Percentiles rank a stretch among this genome's conserved stretches.
phyloP scores from a whole-genome alignment of 352 stramenopile species.

The Globisporangium spinosum region DNA sequence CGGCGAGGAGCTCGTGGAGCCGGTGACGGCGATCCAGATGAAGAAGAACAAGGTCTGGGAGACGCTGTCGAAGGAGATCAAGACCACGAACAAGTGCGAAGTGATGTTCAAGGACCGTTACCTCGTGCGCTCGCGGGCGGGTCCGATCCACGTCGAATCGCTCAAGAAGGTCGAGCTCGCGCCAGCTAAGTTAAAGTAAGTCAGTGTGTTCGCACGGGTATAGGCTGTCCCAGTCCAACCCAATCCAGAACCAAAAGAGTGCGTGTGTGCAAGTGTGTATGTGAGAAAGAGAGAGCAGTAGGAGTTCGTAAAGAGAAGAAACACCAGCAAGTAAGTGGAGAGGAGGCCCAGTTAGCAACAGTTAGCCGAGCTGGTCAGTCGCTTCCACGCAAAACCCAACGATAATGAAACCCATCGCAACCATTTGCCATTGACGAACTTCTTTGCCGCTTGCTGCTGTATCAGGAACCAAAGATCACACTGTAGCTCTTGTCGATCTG shows the following conservation, averaged over 20 bases:
- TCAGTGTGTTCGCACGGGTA: not conserved
- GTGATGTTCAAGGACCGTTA: constrained; percentile 67
- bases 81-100: constrained; percentile 74
- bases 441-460: too few species aligned
- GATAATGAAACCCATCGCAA: not conserved
- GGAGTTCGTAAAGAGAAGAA: not conserved
- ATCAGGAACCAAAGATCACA: too few species aligned
- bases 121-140: constrained; percentile 47
- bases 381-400: not conserved
- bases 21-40: constrained; percentile 76
- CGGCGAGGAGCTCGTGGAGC: constrained; percentile 63
- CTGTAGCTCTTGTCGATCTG: too few species aligned
- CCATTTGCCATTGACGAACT: not conserved
- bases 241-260: not conserved
- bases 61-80: constrained; percentile 65
- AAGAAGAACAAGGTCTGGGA: constrained; percentile 88
- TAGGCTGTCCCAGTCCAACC: not conserved
- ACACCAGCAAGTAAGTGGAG: not conserved
- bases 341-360: not conserved
- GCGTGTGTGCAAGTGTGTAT: constrained; percentile 4
- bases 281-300: not conserved
- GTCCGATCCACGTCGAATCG: constrained; percentile 56
- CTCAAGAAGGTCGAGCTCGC: constrained; percentile 47
- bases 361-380: not conserved
- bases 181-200: constrained; percentile 21